phyloP scores from a whole-genome alignment of 1,284 basidiomycete genomes.

The Cutaneotrichosporon cyanovorans region DNA sequence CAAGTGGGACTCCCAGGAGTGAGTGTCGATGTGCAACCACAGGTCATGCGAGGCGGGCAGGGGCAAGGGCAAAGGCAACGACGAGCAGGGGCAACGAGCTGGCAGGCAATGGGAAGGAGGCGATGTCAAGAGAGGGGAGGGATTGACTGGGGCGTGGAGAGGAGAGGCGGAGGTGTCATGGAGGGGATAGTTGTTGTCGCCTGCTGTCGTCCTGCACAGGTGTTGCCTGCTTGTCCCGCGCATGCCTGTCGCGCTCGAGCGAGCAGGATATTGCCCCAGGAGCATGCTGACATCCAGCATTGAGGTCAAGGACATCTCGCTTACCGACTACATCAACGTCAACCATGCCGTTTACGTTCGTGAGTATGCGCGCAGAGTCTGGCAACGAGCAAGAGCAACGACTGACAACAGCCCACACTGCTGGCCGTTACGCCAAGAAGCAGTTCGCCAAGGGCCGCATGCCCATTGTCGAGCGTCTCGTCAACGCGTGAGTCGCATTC shows the following conservation, averaged over 20 bases:
- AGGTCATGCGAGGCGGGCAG: no score
- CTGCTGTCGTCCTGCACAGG: no score
- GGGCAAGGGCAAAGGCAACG: no score
- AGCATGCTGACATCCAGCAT: conserved; percentile 54
- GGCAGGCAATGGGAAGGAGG: neutral
- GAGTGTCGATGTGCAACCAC: conserved; percentile 46
- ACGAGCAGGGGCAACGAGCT: neutral
- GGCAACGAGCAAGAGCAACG: neutral
- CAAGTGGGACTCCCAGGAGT: conserved; percentile 96
- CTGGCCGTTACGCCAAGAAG: conserved; percentile 98
- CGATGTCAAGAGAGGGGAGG: neutral
- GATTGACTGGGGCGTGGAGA: neutral
- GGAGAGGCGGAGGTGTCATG: no score
- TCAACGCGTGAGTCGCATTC: conserved; percentile 83
- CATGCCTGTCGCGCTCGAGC: neutral
- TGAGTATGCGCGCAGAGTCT: conserved; percentile 21
- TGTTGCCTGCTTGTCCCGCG: no score
- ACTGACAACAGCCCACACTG: conserved; percentile 69
- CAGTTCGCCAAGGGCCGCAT: conserved; percentile 99
- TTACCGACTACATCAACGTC: conserved; percentile 98
- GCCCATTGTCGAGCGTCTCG: conserved; percentile 99
- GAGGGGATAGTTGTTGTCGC: no score
- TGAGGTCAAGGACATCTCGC: conserved; percentile 98
- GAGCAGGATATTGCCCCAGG: no score
- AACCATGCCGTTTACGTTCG: conserved; percentile 93